Evolutionary conservation across 1,284 basidiomycete species (phyloP), one percentile per base, ranked within the genome.

Genomic region (Heimioporus retisporus): DNA sequence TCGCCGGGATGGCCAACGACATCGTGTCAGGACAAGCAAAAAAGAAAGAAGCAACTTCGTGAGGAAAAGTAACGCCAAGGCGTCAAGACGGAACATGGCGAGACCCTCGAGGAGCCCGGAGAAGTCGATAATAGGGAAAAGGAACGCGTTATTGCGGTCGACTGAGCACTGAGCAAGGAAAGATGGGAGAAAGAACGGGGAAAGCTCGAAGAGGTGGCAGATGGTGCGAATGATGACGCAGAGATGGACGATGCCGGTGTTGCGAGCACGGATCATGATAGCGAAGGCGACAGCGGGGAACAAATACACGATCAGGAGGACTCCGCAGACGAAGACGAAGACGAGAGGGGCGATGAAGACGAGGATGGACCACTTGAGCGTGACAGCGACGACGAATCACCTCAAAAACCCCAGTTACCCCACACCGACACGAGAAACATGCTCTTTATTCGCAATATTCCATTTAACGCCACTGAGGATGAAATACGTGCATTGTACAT

Each of bases 131-230:
- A 25, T 54, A 18, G 82, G 75, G n/a, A 78, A 72, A 56, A 78
- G 59, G 91, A 89, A 71, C 84, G 96, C 59, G 83, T 90, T 21
- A 94, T 98, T 31, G 96, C 96, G 8, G 97, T 99, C 46, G 97
- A 99, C 82, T 99, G 96, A 96, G 96, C 96, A 8, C 80, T 99
- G 75, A 95, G 95, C 77, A 98, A 99, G 81, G 93, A 95, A 65
- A 94, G 93, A 78, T 98, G 94, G 93, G 88, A 96, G 77, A 90
- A 93, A 75, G 92, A 91, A 79, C 91, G 88, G 80, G 88, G 84
- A 69, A 89, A 83, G 79, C 78, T 86, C 62, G 83, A 84, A 55
- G 82, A 79, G 43, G 79, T 74, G 16, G 79, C 70, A 13, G 57
- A 56, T 40, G 72, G 75, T 23, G 81, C 70, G 14, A 55, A 56